A percentile compares a stretch with the other conserved stretches of the same genome.
Conservation (phyloP, 2,329 filamentous ascomycete species). For the Lachnellula willkommii region DNA sequence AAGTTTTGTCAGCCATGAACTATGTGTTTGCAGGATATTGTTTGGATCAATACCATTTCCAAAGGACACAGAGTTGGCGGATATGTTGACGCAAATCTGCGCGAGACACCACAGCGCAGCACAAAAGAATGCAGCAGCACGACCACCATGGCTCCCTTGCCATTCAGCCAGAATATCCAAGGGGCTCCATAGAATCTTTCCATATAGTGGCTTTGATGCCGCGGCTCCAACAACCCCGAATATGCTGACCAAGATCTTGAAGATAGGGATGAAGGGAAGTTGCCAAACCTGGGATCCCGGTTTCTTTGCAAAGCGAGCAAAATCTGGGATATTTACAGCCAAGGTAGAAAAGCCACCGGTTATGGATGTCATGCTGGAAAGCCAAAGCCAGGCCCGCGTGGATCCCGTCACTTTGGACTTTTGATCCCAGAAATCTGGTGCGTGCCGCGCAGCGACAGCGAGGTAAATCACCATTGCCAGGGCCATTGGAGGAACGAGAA, state of each 20-base stretch:
- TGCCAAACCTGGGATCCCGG: slow-evolving; percentile 12
- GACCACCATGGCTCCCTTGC: slow-evolving; percentile 22
- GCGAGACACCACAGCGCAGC: slow-evolving; percentile 20
- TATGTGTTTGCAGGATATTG: neutral
- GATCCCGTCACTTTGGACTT: slow-evolving; percentile 5
- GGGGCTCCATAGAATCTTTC: slow-evolving; percentile 23
- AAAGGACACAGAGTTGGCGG: slow-evolving; percentile 32
- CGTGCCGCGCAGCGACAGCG: slow-evolving; percentile 1
- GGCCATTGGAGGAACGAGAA: slow-evolving; percentile 19
- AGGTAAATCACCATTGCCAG: slow-evolving; percentile 9
- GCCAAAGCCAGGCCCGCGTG: slow-evolving; percentile 9
- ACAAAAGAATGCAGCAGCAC: slow-evolving; percentile 25
- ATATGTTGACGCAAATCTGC: slow-evolving; percentile 35
- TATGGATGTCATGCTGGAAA: slow-evolving; percentile 13
- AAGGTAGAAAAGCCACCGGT: slow-evolving; percentile 18
- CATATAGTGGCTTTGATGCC: slow-evolving; percentile 22
- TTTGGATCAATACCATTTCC: slow-evolving; percentile 14
- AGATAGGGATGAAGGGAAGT: slow-evolving; percentile 14
- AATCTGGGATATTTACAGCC: slow-evolving; percentile 26
- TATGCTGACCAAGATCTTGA: slow-evolving; percentile 17
- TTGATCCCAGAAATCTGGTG: slow-evolving; percentile 7
- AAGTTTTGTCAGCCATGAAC: neutral
- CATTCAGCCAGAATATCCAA: slow-evolving; percentile 17
- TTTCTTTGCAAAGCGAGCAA: slow-evolving; percentile 21
- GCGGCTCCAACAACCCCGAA: slow-evolving; percentile 20